Evolutionary conservation across 441 rosid genomes (phyloP).

Genomic region (Manihot esculenta): DNA sequence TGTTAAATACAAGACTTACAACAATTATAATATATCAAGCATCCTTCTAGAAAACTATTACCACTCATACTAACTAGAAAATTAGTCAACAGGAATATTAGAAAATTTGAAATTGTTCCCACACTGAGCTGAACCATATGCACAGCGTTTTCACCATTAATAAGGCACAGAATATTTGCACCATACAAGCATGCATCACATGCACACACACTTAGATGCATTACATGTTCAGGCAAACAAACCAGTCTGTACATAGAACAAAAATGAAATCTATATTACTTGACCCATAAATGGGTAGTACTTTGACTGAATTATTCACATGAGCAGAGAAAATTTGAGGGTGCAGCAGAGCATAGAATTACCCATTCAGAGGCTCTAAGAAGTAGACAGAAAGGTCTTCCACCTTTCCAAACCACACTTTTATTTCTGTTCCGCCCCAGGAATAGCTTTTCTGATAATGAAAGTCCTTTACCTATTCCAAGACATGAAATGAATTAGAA

Average conservation of each 20-base stretch:
- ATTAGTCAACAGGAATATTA: neutral
- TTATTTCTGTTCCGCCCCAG: constrained; percentile 87
- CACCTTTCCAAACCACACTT: constrained; percentile 93
- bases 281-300: neutral
- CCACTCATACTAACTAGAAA: neutral
- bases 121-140: neutral
- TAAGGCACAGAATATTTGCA: neutral
- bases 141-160: neutral
- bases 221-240: neutral
- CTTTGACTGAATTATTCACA: neutral
- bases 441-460: constrained; percentile 62
- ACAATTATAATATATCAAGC: neutral
- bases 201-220: neutral
- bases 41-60: neutral
- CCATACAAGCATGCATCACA: neutral
- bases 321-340: neutral
- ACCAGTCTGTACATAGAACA: neutral
- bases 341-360: constrained; percentile 26
- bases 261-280: neutral
- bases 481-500: constrained; percentile 18
- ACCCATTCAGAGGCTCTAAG: constrained; percentile 96
- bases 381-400: constrained; percentile 94
- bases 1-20: neutral
- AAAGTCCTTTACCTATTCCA: constrained; percentile 75
- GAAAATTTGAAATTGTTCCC: neutral